Base-by-base conservation (phyloP, 2,329 filamentous ascomycete species). In the Basipetospora chlamydospora region DNA sequence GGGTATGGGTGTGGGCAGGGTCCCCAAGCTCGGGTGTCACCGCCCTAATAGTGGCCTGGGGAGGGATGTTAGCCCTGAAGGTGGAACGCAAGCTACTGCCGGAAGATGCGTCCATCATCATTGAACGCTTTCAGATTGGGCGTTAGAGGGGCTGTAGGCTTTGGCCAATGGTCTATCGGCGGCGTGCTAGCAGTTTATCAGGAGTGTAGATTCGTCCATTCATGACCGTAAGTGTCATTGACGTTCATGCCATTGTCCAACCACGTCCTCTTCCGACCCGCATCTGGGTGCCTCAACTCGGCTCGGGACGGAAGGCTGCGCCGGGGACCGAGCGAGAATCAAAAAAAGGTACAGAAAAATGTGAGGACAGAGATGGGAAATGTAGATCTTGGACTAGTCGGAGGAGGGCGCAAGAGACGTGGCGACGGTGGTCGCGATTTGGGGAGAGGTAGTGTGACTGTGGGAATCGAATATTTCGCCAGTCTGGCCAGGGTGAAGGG, bases 1-100 rank as follows among this genome's bases (percentile, higher is more conserved):
- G 46, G 25, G 43, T 43, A 42, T 45, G 49, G 46, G 45, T 49
- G 48, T 23, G 17, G n/a, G 32, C 11, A 22, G 10, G 25, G 12
- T 67, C 64, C 42, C 51, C 43, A 28, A 56, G 57, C 29, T 84
- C 79, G 44, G 78, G 77, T 42, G 77, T 81, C 44, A 81, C 74
- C 39, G 76, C 61, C 43, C 78, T 73, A 48, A 78, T 70, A 31
- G 68, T 39, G 18, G 35, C n/a, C 18, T 25, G 31, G 12, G 30
- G 15, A 22, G 13, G 11, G 23, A 17, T 13, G 21, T n/a, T 33
- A 11, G 36, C 13, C 25, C 36, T 38, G 29, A 54, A 55, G 37
- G 52, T 47, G 30, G 58, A 52, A 35, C 55, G 48, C 30, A 59
- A 43, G 42, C 52, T 57, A 35, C 49, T 47, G 31, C 50, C 50